Evolutionary conservation across 352 stramenopile species (phyloP), one percentile per base, ranked within the genome.

Genomic region (Globisporangium cederbergense): DNA sequence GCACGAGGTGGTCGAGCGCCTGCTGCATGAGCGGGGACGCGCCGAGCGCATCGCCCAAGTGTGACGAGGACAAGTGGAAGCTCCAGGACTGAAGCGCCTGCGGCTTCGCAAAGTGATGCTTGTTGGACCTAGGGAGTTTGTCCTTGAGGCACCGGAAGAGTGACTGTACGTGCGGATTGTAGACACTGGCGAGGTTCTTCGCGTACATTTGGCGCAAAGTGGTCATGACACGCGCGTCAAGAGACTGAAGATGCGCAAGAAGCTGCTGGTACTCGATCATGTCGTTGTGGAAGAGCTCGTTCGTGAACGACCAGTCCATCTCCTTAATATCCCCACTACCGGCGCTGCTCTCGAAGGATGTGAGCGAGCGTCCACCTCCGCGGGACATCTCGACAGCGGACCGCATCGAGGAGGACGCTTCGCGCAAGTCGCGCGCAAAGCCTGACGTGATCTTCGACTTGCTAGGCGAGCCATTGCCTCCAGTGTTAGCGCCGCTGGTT

Each of bases 221-320:
- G 1, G 43, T 38, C 5, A 84, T 61, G 0, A 73, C 70, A 3
- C 76, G 71, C 14, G 67, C 11, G 10, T 89, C 77, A 18, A 92
- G 66, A 9, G 73, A 80, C 22, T 79, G 66, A 10, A 90, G 28
- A 18, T 66, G 57, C 6, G 68, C 66, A 18, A 87, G 69, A 4
- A 89, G 60, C 16, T 66, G 62, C 68, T 85, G 69, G 58, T 87
- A 90, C 45, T 81, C 70, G 0, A 72, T 51, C 18, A 89, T 51
- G 1, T 73, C 53, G 1, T 50, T 67, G 55, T 92, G 83, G 22
- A 90, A 78, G 18, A 52, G 65, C n/a, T 89, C 78, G 49, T 83
- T 89, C 7, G 70, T 76, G 65, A 92, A 87, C 5, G 60, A 67
- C 81, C 81, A 92, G 56, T 92, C 79, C 71, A 89, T 81, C 14